Evolutionary conservation across 2,329 filamentous ascomycete genomes (phyloP), one percentile per base, ranked within the genome.

Genomic region (Rachicladosporium sp.): DNA sequence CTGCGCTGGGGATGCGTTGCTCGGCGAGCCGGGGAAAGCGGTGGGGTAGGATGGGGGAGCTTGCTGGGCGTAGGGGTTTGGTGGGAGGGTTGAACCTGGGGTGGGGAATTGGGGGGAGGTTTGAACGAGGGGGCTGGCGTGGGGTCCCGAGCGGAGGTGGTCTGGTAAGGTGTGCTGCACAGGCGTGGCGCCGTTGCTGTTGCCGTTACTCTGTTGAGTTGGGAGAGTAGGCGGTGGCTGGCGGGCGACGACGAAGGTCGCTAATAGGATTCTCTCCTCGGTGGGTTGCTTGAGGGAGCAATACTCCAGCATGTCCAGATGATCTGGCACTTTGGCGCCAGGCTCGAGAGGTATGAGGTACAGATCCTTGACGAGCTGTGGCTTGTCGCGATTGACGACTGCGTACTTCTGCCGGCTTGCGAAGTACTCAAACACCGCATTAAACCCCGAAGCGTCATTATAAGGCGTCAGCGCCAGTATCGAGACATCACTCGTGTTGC

Each of bases 371-470:
- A 95, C 82, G 44, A 86, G 80, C 1, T 38, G 35, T 12, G 55
- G 55, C 47, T 56, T 57, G 35, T 56, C 52, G 55, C 89, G 83
- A 10, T 80, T 80, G 5, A 95, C 73, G 1, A 96, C 89, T 11
- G 87, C 89, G 58, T 93, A 98, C 29, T 87, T 74, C 47, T 82
- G 75, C 55, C 89, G 84, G 37, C 71, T 72, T 31, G 78, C 69
- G 56, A 98, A 96, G 63, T 98, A 96, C 38, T 87, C 74, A 52
- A 88, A 84, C n/a, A 96, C 69, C 11, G 74, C 73, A 46, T 82
- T 71, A 54, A 93, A 93, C 2, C 77, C 74, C 1, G 67, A 66
- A 4, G 67, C 61, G 4, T 78, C 69, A 13, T 80, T 76, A 1
- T 78, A 73, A 2, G 73, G 67, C 11, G 72, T 73, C 29, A 96